Conservation (phyloP, 306 rosid genomes). For the Nissolia schottii region DNA sequence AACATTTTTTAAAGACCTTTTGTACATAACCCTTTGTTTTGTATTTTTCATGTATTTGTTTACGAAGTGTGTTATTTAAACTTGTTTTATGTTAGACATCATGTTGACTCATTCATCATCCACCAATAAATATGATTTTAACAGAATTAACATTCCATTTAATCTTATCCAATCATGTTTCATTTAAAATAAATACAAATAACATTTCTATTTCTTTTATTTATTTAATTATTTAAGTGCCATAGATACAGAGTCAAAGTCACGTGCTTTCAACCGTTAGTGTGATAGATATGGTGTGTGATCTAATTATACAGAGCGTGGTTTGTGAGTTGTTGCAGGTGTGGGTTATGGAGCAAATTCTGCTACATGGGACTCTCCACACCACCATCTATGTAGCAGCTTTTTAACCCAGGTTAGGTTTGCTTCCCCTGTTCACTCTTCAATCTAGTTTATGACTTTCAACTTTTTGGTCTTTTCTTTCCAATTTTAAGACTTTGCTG, state of each 20-base stretch:
- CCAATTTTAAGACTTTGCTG: neutral
- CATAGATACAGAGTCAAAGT: neutral
- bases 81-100: no score
- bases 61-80: no score
- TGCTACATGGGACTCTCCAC: constrained; percentile 89
- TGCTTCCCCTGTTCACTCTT: neutral
- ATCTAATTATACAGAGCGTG: neutral
- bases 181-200: no score
- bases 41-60: no score
- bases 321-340: neutral
- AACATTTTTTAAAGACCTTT: no score
- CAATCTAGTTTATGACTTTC: neutral
- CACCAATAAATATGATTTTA: no score
- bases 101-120: no score
- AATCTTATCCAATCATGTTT: no score
- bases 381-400: constrained; percentile 56
- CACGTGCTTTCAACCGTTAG: neutral
- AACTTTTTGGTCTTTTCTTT: neutral
- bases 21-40: no score
- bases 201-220: no score
- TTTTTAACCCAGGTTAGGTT: constrained; percentile 22
- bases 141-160: no score
- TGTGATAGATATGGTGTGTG: neutral
- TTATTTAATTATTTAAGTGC: neutral
- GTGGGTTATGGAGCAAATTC: constrained; percentile 59